Conservation (phyloP, 2,329 filamentous ascomycete species). For the Lasiodiplodia citricola region DNA sequence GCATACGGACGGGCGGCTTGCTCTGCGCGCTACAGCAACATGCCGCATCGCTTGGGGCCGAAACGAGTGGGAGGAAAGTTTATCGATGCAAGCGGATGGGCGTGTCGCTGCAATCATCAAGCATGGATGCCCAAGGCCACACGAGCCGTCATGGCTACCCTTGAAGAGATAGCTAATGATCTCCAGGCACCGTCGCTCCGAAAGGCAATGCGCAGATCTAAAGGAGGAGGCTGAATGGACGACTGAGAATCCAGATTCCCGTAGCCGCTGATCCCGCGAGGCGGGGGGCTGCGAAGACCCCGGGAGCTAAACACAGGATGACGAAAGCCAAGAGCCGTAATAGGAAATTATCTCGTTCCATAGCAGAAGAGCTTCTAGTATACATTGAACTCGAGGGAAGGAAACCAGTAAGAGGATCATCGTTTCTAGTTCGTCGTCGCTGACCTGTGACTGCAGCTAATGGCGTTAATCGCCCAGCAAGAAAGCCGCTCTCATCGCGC, state of each 20-base stretch:
- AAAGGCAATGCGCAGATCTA: constrained; percentile 10
- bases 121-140: not conserved
- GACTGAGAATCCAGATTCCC: constrained; percentile 7
- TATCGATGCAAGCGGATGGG: not conserved
- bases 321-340: constrained; percentile 22
- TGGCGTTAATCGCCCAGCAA: not conserved
- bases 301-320: constrained; percentile 15
- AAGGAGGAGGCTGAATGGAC: not conserved
- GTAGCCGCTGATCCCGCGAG: constrained; percentile 11
- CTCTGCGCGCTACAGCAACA: not conserved
- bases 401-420: constrained; percentile 8
- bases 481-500: not conserved
- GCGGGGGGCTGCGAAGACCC: constrained; percentile 2
- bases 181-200: constrained; percentile 5
- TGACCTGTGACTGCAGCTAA: constrained; percentile 6
- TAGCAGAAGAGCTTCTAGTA: constrained; percentile 23
- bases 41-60: not conserved
- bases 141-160: not conserved
- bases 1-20: not conserved
- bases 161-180: not conserved
- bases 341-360: constrained; percentile 24
- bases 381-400: constrained; percentile 12
- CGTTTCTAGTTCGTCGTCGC: constrained; percentile 3
- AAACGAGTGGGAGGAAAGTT: not conserved
- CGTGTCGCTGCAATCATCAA: not conserved